phyloP scores from a whole-genome alignment of 257 asterid genomes.

The Ilex aquifolium region DNA sequence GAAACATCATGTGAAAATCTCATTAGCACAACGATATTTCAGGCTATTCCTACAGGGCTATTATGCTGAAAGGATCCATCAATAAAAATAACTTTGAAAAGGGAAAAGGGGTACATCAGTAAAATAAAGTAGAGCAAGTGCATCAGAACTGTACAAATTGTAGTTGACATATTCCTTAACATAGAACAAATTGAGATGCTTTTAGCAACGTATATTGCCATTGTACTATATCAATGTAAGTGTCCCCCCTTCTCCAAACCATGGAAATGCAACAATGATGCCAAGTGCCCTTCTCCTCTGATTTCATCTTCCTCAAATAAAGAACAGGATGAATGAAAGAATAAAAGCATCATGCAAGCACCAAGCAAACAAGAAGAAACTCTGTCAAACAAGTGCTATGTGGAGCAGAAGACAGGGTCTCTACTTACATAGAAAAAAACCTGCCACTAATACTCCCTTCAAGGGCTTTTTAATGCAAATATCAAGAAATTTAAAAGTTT shows the following conservation, averaged over 20 bases:
- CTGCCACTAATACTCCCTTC: background rate
- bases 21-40: too few relatives aligned
- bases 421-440: background rate
- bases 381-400: background rate
- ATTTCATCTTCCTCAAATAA: too few relatives aligned
- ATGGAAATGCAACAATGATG: too few relatives aligned
- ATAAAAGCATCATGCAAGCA: background rate
- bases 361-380: background rate
- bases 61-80: too few relatives aligned
- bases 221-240: too few relatives aligned
- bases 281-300: too few relatives aligned
- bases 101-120: background rate
- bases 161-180: background rate
- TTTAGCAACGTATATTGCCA: too few relatives aligned
- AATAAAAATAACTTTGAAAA: background rate
- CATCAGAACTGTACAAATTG: constrained; percentile 4
- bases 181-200: too few relatives aligned
- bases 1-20: too few relatives aligned
- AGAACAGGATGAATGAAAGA: background rate
- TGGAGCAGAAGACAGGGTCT: background rate
- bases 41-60: too few relatives aligned
- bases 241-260: too few relatives aligned
- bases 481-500: background rate
- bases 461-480: background rate
- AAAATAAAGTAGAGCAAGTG: constrained; percentile 8